Percentiles rank a stretch among this genome's conserved stretches.
Evolutionary conservation across 345 rosid species (phyloP).

Genomic region (Jatropha curcas): DNA sequence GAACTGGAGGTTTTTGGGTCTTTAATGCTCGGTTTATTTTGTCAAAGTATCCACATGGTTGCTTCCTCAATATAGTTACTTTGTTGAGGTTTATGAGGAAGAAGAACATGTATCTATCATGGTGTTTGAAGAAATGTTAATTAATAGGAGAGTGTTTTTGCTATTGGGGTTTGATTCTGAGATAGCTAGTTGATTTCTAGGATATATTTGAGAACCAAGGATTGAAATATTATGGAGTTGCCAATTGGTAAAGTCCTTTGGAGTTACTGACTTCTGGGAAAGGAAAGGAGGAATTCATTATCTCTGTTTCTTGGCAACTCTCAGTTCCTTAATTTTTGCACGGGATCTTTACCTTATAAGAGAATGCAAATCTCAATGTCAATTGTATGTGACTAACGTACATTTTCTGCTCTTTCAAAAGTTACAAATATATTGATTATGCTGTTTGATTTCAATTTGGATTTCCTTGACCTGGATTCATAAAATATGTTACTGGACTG

Average conservation of each 20-base stretch:
- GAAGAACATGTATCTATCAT: constrained; percentile 21
- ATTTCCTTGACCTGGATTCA: background rate
- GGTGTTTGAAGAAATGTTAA: background rate
- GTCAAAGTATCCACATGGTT: constrained; percentile 18
- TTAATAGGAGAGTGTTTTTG: background rate
- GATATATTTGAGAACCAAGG: background rate
- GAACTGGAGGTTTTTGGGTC: background rate
- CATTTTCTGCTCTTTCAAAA: background rate
- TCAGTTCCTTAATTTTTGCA: too few relatives aligned
- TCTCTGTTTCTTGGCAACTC: background rate
- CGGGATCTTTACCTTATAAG: too few relatives aligned
- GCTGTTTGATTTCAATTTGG: background rate
- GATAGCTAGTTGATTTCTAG: background rate
- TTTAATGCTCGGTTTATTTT: background rate
- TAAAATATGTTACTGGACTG: background rate
- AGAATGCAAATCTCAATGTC: too few relatives aligned
- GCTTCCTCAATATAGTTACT: constrained; percentile 23
- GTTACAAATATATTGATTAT: background rate
- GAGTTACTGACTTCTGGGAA: background rate
- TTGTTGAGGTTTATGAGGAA: constrained; percentile 21
- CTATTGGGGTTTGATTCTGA: background rate
- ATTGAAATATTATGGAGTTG: background rate
- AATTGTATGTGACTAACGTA: background rate
- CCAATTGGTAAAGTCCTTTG: background rate
- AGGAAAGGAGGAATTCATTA: background rate